phyloP scores from a whole-genome alignment of 768 basidiomycete genomes.

The Strobilomyces echinocephalus region DNA sequence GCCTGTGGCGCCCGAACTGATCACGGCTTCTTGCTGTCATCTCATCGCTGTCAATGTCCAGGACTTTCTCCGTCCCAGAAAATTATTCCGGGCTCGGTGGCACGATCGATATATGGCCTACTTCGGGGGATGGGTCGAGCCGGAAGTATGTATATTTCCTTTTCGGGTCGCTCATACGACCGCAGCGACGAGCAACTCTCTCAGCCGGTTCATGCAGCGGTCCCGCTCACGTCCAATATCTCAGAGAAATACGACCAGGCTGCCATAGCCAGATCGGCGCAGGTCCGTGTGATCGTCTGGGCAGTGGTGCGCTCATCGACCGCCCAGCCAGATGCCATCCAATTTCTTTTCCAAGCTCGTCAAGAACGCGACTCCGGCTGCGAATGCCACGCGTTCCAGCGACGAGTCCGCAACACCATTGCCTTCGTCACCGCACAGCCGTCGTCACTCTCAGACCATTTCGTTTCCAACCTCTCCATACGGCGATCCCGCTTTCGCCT shows the following conservation, averaged over 20 bases:
- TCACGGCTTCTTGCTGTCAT: not conserved
- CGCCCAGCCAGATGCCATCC: conserved; percentile 21
- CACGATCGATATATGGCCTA: no score
- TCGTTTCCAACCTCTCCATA: conserved; percentile 10
- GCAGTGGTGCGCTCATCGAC: not conserved
- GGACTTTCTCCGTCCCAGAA: not conserved
- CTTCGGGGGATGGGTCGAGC: not conserved
- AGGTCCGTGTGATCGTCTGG: conserved; percentile 1
- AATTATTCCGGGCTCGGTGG: no score
- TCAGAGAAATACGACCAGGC: not conserved
- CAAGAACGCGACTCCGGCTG: conserved; percentile 14
- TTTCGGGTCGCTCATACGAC: not conserved
- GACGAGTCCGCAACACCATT: conserved; percentile 2
- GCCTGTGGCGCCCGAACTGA: not conserved
- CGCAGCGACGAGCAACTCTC: not conserved
- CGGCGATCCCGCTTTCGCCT: conserved; percentile 1
- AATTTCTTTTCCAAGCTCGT: conserved; percentile 31
- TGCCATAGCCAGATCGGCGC: not conserved
- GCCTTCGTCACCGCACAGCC: not conserved
- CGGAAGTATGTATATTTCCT: not conserved
- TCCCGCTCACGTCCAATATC: not conserved
- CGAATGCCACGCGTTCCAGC: not conserved
- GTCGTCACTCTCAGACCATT: conserved; percentile 8
- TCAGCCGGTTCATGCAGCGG: not conserved
- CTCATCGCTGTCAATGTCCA: not conserved